Evolutionary conservation across 73 alveolate species (phyloP).

Genomic region (Stentor roeselii): DNA sequence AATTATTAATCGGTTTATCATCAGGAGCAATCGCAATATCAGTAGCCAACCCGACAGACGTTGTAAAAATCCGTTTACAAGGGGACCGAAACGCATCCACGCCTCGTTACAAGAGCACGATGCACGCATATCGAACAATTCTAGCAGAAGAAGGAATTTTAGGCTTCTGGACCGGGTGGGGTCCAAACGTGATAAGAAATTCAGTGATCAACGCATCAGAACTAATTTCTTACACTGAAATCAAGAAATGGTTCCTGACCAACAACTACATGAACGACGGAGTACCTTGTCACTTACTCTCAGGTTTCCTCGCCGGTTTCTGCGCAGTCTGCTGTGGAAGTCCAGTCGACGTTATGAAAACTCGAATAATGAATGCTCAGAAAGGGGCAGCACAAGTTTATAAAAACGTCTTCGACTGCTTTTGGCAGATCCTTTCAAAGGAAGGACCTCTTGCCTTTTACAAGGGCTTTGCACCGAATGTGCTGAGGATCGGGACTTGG

Average conservation of each 20-base stretch:
- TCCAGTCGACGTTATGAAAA: slow-evolving; percentile 50
- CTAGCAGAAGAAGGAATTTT: slow-evolving; percentile 33
- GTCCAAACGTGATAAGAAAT: slow-evolving; percentile 46
- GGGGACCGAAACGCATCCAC: slow-evolving; percentile 34
- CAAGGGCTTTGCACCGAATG: slow-evolving; percentile 46
- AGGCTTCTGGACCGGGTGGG: slow-evolving; percentile 49
- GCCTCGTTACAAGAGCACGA: slow-evolving; percentile 38
- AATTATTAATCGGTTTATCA: slow-evolving; percentile 32
- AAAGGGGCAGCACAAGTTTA: slow-evolving; percentile 34
- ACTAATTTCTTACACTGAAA: slow-evolving; percentile 38
- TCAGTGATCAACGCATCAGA: slow-evolving; percentile 41
- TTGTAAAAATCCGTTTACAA: slow-evolving; percentile 50
- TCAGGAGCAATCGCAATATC: slow-evolving; percentile 50
- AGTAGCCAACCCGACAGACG: slow-evolving; percentile 55
- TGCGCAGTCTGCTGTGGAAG: slow-evolving; percentile 43
- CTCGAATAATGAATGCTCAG: slow-evolving; percentile 38
- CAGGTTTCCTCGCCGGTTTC: slow-evolving; percentile 53
- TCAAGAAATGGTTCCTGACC: slow-evolving; percentile 32
- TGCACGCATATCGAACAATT: slow-evolving; percentile 38
- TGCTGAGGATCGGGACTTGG: slow-evolving; percentile 49
- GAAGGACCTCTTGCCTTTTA: slow-evolving; percentile 59
- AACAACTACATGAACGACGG: slow-evolving; percentile 37
- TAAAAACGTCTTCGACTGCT: slow-evolving; percentile 36
- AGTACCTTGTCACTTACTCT: slow-evolving; percentile 28
- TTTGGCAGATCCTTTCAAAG: slow-evolving; percentile 31